Evolutionary conservation across 2,329 filamentous ascomycete genomes (phyloP), one percentile per base, ranked within the genome.

Genomic region (Colletotrichum echinochloae): DNA sequence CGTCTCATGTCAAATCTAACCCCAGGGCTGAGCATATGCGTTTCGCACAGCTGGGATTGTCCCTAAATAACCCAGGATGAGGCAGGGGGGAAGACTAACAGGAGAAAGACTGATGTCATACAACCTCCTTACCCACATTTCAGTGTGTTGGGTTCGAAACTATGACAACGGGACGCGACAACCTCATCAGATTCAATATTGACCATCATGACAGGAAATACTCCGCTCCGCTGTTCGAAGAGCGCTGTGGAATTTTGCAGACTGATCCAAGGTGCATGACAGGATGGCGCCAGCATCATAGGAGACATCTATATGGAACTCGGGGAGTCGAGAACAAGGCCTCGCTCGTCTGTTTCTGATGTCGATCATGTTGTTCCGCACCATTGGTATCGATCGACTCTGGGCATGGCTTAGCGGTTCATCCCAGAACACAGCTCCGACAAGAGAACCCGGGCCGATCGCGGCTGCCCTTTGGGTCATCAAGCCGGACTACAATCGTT

Each of bases 21-120:
- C 46, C 44, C 30, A 46, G 28, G 35, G 51, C 57, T 46, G 18
- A 57, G 26, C 33, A 51, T n/a, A n/a, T 44, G 35, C 7, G 57
- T 59, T 62, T 63, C 56, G 63, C 63, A 49, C 23, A 33, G 35
- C n/a, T 49, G 56, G 49, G 62, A 55, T 35, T 46, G 33, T 37
- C 56, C 30, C 37, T 37, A 67, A 67, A 60, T 67, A 62, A 59
- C 51, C 48, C 52, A 61, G 33, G 49, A 60, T 49, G 49, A 55
- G 62, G 62, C 57, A 44, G 66, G 61, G 65, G 35, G 2, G n/a
- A n/a, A n/a, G n/a, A n/a, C 28, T 3, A 23, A 65, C 35, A 54
- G 61, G 39, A 66, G 51, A 62, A 59, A 16, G 3, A 48, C 51
- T 71, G 57, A 71, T 65, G 68, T 71, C 68, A 71, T 54, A 55